phyloP scores from a whole-genome alignment of 805 yeast genomes.

The Cyberlindnera mrakii region DNA sequence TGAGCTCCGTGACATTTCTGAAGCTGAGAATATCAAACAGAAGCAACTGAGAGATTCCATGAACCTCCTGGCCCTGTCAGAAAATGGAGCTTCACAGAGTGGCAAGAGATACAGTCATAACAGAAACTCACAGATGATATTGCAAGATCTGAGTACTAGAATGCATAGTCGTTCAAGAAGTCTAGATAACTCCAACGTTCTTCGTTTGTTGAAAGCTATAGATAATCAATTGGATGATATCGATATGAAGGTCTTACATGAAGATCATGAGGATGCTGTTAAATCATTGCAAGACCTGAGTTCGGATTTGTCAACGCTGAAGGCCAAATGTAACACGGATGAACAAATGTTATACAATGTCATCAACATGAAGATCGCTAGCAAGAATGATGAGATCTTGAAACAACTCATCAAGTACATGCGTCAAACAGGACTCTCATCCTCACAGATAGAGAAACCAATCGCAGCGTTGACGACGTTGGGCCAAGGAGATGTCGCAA shows the following conservation, averaged over 20 bases:
- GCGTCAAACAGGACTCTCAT: slow-evolving; percentile 20
- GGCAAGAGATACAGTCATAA: slow-evolving; percentile 25
- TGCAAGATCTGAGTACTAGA: slow-evolving; percentile 55
- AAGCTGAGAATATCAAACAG: slow-evolving; percentile 40
- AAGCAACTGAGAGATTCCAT: slow-evolving; percentile 39
- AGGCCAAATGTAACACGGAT: slow-evolving; percentile 18
- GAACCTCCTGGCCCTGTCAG: slow-evolving; percentile 31
- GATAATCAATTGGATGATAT: slow-evolving; percentile 65
- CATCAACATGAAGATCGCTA: slow-evolving; percentile 26
- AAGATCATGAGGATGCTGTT: slow-evolving; percentile 42
- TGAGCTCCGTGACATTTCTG: slow-evolving; percentile 51
- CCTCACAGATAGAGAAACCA: slow-evolving; percentile 23
- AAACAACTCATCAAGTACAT: slow-evolving; percentile 32
- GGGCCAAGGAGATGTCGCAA: slow-evolving; percentile 41
- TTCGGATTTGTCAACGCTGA: slow-evolving; percentile 13
- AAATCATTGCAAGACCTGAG: slow-evolving; percentile 30
- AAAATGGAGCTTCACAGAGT: slow-evolving; percentile 9
- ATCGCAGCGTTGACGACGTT: slow-evolving; percentile 32
- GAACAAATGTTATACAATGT: slow-evolving; percentile 27
- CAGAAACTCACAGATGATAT: slow-evolving; percentile 29
- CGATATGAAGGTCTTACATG: slow-evolving; percentile 61
- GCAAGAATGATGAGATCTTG: slow-evolving; percentile 26
- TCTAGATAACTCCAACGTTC: slow-evolving; percentile 36
- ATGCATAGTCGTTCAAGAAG: slow-evolving; percentile 57
- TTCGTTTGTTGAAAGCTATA: slow-evolving; percentile 42